Percentiles rank a stretch among this genome's conserved stretches.
Conservation (phyloP, 2,329 filamentous ascomycete genomes). For the Venturiaceae sp. region DNA sequence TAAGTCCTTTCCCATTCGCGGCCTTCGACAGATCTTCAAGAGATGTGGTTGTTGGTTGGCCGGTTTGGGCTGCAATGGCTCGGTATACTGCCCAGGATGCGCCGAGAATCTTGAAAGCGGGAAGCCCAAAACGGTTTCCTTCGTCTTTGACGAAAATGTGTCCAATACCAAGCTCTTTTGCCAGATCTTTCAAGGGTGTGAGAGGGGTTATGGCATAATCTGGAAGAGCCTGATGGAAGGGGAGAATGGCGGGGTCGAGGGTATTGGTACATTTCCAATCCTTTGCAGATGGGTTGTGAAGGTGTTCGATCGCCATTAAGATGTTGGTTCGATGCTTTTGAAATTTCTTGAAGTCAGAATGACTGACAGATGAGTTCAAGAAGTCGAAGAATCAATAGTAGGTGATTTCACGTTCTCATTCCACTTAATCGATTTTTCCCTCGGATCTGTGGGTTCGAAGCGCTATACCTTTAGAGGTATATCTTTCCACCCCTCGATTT, state of each 20-base stretch:
- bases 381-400: no score
- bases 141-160: conserved; percentile 63
- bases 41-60: conserved; percentile 30
- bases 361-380: no score
- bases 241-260: conserved; percentile 10
- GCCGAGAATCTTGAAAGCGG: conserved; percentile 72
- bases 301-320: neutral
- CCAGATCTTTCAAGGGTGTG: conserved; percentile 41
- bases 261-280: conserved; percentile 14
- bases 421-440: no score
- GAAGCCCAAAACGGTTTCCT: conserved; percentile 55
- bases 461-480: no score
- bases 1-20: conserved; percentile 20
- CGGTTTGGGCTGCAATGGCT: conserved; percentile 39
- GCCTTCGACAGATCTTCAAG: conserved; percentile 35
- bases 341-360: no score
- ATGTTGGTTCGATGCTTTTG: neutral
- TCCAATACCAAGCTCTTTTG: conserved; percentile 46
- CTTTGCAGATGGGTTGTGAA: conserved; percentile 17
- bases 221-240: conserved; percentile 45
- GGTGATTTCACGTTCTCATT: no score
- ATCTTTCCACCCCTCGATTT: no score
- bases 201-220: conserved; percentile 48
- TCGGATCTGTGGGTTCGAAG: no score
- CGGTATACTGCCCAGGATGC: conserved; percentile 64